Evolutionary conservation across 768 basidiomycete genomes (phyloP), one percentile per base, ranked within the genome.

Genomic region (Tephrocybe rancida): DNA sequence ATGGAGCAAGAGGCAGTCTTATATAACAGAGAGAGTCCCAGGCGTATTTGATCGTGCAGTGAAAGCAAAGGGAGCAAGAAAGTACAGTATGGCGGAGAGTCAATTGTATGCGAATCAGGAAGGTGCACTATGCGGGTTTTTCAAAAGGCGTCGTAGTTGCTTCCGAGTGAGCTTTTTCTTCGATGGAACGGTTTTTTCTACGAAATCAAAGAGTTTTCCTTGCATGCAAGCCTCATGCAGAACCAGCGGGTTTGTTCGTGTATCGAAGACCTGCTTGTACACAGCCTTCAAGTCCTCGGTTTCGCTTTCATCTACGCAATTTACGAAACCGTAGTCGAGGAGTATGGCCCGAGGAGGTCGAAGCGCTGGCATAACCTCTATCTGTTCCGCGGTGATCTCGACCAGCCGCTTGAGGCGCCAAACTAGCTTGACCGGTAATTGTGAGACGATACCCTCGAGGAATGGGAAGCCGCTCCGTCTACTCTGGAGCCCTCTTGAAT

Each of bases 281-380:
- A 69, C 39, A 2, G 59, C 64, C 39, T 65, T 69, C 48, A 77
- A 58, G 25, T 61, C 54, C 26, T 58, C 42, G 10, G 45, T 42
- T 41, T 74, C 72, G 22, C 49, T 59, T 13, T 54, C 55, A 11
- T 54, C 59, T 34, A 47, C 57, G 56, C 74, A 75, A 50, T 71
- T 72, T 8, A 49, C 45, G 54, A 72, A 75, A 7, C 74, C 74
- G 27, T 74, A 75, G 58, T 76, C 72, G 19, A 51, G 61, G 66
- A 48, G 5, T 63, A 58, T 7, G 55, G 61, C 3, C 10, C 8
- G 24, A 51, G 37, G 13, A 21, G 54, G 25, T 35, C 29, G 13
- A 43, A 59, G 47, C 39, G 16, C 38, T 8, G 38, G 37, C n/a
- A n/a, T n/a, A 29, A 59, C 46, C 10, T 47, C n/a, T n/a, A n/a